phyloP scores from a whole-genome alignment of 2,329 filamentous ascomycete genomes.

The Kalmusia sp. region DNA sequence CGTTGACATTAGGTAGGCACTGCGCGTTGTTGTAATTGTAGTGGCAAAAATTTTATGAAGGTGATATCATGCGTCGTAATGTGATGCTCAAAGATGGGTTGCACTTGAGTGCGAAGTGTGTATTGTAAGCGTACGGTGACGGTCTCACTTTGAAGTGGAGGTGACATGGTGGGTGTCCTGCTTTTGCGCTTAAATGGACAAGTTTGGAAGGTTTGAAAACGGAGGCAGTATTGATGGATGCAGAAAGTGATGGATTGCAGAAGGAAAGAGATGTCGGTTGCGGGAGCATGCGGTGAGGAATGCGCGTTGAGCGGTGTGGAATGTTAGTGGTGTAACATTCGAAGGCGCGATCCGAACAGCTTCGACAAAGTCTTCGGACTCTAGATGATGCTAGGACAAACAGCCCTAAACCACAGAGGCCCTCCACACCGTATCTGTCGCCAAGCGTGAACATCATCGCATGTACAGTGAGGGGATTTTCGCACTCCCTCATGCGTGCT shows the following conservation, averaged over 20 bases:
- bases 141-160: not conserved
- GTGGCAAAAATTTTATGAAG: not conserved
- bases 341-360: conserved; percentile 26
- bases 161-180: not conserved
- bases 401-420: conserved; percentile 15
- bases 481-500: conserved; percentile 10
- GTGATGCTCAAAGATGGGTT: conserved; percentile 9
- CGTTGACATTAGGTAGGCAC: conserved; percentile 9
- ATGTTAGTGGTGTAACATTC: conserved; percentile 14
- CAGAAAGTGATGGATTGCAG: conserved; percentile 9
- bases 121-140: not conserved
- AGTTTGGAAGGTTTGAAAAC: conserved; percentile 10
- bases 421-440: conserved; percentile 25
- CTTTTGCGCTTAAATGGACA: not conserved
- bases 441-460: conserved; percentile 27
- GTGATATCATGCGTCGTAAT: conserved; percentile 4
- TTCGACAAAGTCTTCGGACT: conserved; percentile 34
- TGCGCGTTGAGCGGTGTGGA: conserved; percentile 11
- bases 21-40: not conserved
- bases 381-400: conserved; percentile 16
- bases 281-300: conserved; percentile 6
- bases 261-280: conserved; percentile 16
- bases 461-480: conserved; percentile 34
- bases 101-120: conserved; percentile 7
- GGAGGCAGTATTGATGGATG: conserved; percentile 15